A percentile compares a stretch with the other conserved stretches of the same genome.
phyloP scores from a whole-genome alignment of 345 rosid genomes.

The Trapa incisa region DNA sequence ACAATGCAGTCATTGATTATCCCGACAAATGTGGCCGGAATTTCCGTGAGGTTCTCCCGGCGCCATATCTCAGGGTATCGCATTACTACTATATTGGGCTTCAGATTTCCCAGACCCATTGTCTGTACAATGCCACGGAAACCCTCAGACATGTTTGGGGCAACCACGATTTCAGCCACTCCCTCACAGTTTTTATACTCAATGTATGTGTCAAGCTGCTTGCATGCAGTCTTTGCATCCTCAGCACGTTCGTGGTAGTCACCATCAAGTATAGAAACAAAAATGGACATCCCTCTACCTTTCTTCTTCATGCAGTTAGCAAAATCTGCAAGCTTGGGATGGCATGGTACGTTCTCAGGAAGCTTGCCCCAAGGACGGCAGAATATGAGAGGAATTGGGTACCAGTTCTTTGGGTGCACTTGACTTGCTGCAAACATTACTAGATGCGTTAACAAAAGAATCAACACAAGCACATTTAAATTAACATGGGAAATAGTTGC shows the following conservation, averaged over 20 bases:
- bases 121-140: slow-evolving; percentile 96
- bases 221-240: slow-evolving; percentile 89
- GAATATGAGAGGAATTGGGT: slow-evolving; percentile 92
- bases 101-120: slow-evolving; percentile 96
- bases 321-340: slow-evolving; percentile 95
- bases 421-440: slow-evolving; percentile 61
- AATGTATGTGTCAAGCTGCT: slow-evolving; percentile 74
- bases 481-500: not conserved
- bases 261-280: slow-evolving; percentile 79
- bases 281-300: slow-evolving; percentile 98
- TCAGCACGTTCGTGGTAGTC: slow-evolving; percentile 91
- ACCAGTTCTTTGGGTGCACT: slow-evolving; percentile 99
- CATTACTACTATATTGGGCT: slow-evolving; percentile 97
- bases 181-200: slow-evolving; percentile 94
- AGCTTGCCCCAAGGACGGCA: slow-evolving; percentile 99
- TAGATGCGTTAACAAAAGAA: not conserved
- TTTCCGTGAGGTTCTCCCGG: slow-evolving; percentile 78
- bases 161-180: slow-evolving; percentile 96
- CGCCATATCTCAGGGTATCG: slow-evolving; percentile 99
- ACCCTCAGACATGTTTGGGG: slow-evolving; percentile 93
- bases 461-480: not conserved
- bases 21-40: slow-evolving; percentile 81
- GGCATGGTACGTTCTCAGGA: slow-evolving; percentile 98
- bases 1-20: slow-evolving; percentile 90
- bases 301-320: slow-evolving; percentile 99